phyloP scores from a whole-genome alignment of 768 basidiomycete genomes.

The Termitomyces sp. region DNA sequence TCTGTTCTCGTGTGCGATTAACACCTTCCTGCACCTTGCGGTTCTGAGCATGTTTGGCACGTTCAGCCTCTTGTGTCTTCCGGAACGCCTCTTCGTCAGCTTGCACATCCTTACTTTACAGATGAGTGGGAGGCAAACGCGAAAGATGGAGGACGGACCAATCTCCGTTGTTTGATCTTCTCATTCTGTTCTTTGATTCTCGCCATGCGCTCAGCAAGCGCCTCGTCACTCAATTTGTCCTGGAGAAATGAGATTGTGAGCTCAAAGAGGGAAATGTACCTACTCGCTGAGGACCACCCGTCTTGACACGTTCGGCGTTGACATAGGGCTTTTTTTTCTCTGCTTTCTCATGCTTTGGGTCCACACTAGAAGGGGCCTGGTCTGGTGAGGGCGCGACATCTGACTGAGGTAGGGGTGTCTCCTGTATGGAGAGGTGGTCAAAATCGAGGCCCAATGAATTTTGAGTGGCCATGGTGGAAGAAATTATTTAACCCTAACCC shows the following conservation, averaged over 20 bases:
- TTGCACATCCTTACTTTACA: constrained; percentile 50
- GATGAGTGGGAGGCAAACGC: background rate
- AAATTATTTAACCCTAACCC: constrained; percentile 23
- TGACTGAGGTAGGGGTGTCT: constrained; percentile 12
- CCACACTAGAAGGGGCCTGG: constrained; percentile 10
- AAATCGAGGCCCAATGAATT: constrained; percentile 75
- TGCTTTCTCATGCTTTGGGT: constrained; percentile 38
- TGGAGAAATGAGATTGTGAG: constrained; percentile 11
- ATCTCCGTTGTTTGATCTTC: constrained; percentile 56
- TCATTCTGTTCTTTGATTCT: constrained; percentile 60
- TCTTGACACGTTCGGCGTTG: constrained; percentile 80
- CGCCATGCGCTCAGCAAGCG: constrained; percentile 53
- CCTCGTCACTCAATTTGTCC: constrained; percentile 43
- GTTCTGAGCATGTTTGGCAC: constrained; percentile 46
- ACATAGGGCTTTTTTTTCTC: constrained; percentile 71
- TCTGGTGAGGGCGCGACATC: background rate
- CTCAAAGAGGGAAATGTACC: constrained; percentile 13
- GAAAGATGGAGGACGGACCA: constrained; percentile 27
- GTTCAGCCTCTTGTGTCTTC: constrained; percentile 62
- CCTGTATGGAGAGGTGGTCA: constrained; percentile 37
- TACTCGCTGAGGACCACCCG: constrained; percentile 72
- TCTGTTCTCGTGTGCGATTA: constrained; percentile 69
- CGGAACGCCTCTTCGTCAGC: constrained; percentile 79
- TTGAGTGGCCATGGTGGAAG: constrained; percentile 32
- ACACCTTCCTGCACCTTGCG: constrained; percentile 67